Evolutionary conservation across 208 protist genomes (phyloP).

Genomic region (Trypanosoma lewisi): DNA sequence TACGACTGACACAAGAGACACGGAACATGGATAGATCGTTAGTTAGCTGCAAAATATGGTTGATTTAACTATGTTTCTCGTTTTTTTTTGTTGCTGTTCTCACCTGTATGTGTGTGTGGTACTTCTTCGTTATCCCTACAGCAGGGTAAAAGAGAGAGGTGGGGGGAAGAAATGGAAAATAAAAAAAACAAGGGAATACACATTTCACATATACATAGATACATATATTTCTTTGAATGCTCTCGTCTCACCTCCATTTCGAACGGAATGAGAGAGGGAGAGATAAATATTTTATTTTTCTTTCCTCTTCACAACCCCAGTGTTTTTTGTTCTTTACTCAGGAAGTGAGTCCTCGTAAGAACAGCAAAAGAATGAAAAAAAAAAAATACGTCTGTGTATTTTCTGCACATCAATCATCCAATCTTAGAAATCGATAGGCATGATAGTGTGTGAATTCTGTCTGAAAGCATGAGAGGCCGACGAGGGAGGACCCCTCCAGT

Average conservation of each 20-base stretch:
- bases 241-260: too few species aligned
- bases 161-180: too few species aligned
- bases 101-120: background rate
- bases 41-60: background rate
- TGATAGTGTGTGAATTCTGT: conserved; percentile 11
- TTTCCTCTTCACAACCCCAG: too few species aligned
- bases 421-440: conserved; percentile 27
- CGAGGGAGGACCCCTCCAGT: background rate
- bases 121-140: background rate
- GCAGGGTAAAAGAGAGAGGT: too few species aligned
- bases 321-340: too few species aligned
- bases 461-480: background rate
- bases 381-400: background rate
- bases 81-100: conserved; percentile 8
- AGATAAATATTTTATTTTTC: too few species aligned
- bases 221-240: too few species aligned
- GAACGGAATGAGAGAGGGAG: too few species aligned
- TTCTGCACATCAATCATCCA: too few species aligned
- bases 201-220: too few species aligned
- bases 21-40: conserved; percentile 61
- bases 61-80: conserved; percentile 4
- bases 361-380: background rate
- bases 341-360: too few species aligned
- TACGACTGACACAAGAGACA: conserved; percentile 42
- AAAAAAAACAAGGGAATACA: too few species aligned